These are phyloP conservation scores for Taxawa tesnikishii DNA, from an alignment of 2,329 filamentous ascomycete genomes.

Conservation along the genomic window DNA sequence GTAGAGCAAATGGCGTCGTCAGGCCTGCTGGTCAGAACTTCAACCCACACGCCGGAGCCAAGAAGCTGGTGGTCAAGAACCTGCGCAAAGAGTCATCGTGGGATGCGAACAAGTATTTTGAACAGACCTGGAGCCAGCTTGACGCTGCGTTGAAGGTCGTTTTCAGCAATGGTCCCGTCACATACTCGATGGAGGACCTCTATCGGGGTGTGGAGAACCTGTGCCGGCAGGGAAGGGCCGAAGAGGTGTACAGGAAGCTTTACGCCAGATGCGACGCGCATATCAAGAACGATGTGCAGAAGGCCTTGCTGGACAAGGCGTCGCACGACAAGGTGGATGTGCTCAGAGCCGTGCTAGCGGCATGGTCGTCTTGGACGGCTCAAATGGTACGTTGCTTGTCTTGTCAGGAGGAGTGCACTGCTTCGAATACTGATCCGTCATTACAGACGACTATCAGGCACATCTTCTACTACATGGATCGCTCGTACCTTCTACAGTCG, in stretches of 20 bases:
- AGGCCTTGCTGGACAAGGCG: conserved; percentile 43
- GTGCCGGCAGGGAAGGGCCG: conserved; percentile 65
- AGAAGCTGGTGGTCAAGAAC: conserved; percentile 90
- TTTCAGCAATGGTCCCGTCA: conserved; percentile 52
- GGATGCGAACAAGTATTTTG: conserved; percentile 66
- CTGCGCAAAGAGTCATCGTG: conserved; percentile 53
- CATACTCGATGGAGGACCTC: conserved; percentile 67
- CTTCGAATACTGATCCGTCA: conserved; percentile 7
- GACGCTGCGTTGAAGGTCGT: conserved; percentile 61
- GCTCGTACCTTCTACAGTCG: conserved; percentile 70
- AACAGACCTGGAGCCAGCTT: conserved; percentile 61
- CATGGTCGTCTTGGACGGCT: conserved; percentile 68
- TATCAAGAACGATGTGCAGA: conserved; percentile 42
- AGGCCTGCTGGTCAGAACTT: conserved; percentile 40
- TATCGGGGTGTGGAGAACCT: conserved; percentile 88
- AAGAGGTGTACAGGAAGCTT: conserved; percentile 54
- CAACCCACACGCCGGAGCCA: conserved; percentile 64
- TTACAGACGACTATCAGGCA: conserved; percentile 62
- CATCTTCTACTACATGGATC: conserved; percentile 88
- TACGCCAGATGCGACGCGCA: conserved; percentile 54
- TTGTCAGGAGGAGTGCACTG: not conserved
- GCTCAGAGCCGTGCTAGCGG: conserved; percentile 45
- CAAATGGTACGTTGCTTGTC: conserved; percentile 49
- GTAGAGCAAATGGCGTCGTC: conserved; percentile 20
- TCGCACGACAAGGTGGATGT: conserved; percentile 50